phyloP scores from a whole-genome alignment of 192 early-diverging fungal genomes.

The Podila clonocystis region DNA sequence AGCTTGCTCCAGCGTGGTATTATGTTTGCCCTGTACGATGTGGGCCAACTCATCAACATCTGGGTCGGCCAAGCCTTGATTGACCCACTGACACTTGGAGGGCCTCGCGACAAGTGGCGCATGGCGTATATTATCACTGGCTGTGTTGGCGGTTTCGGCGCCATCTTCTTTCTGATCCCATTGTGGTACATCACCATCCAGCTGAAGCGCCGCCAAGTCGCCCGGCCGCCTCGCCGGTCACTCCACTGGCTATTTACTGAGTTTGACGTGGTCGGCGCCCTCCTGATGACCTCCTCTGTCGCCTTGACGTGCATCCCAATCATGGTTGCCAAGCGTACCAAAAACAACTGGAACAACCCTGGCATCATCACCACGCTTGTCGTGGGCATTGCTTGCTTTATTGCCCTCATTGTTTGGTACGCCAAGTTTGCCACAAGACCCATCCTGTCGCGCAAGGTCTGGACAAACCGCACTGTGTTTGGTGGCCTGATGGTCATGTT shows the following conservation, averaged over 20 bases:
- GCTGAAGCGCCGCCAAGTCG: background rate
- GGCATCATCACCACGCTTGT: background rate
- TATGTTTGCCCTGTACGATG: conserved; percentile 1
- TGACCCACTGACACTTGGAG: background rate
- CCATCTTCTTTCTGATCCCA: background rate
- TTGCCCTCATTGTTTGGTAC: background rate
- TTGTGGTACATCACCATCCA: background rate
- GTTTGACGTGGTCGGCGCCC: background rate
- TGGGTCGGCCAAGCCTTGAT: conserved; percentile 4
- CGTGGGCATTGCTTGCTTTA: background rate
- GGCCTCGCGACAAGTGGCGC: conserved; percentile 1
- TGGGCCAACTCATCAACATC: background rate
- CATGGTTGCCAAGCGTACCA: background rate
- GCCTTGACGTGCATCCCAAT: background rate
- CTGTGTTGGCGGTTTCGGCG: background rate
- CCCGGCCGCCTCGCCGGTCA: background rate
- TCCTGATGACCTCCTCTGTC: background rate
- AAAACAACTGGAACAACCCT: background rate
- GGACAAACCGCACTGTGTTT: background rate
- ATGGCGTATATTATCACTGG: background rate
- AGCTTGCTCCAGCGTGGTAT: background rate
- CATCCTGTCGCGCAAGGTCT: background rate
- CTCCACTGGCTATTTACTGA: background rate
- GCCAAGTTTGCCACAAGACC: background rate
- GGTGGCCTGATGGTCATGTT: conserved; percentile 3